These are phyloP conservation scores for Curvularia sp. DNA, from an alignment of 2,329 filamentous ascomycete genomes.

Conservation along the genomic window DNA sequence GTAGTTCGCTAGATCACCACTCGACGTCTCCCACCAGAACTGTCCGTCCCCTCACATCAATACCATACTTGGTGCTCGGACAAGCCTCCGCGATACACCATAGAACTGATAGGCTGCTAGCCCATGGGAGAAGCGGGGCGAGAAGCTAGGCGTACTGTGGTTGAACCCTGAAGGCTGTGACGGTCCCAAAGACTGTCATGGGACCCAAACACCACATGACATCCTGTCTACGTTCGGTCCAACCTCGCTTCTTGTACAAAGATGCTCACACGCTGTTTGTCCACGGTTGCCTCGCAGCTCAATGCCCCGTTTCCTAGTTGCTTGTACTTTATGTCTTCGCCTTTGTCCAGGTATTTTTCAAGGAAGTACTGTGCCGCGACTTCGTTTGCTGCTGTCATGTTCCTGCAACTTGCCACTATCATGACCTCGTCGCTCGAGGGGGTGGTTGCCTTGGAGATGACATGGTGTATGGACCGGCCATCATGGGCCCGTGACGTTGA, in stretches of 20 bases:
- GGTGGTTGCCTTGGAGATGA: conserved; percentile 3
- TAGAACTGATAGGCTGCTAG: neutral
- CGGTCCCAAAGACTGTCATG: neutral
- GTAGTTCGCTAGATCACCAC: neutral
- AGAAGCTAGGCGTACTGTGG: neutral
- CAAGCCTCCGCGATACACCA: neutral
- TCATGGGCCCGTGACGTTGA: conserved; percentile 3
- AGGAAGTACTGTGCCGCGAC: conserved; percentile 16
- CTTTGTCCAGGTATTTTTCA: conserved; percentile 8
- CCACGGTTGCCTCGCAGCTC: conserved; percentile 9
- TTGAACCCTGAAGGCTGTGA: conserved; percentile 7
- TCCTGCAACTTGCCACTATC: conserved; percentile 3
- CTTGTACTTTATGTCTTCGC: conserved; percentile 7
- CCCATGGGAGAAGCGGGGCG: neutral
- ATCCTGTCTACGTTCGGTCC: conserved; percentile 2
- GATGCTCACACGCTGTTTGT: conserved; percentile 4
- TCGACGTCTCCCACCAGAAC: neutral
- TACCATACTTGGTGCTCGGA: neutral
- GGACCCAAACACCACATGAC: conserved; percentile 7
- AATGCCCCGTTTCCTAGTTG: conserved; percentile 11
- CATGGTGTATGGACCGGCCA: conserved; percentile 8
- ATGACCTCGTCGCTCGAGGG: conserved; percentile 6
- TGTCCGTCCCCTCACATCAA: neutral
- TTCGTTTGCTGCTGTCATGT: conserved; percentile 11
- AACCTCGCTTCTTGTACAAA: conserved; percentile 12